Percentiles rank a stretch among this genome's conserved stretches.
Conservation (phyloP, 192 early-diverging fungal genomes). For the Lobosporangium transversale region DNA sequence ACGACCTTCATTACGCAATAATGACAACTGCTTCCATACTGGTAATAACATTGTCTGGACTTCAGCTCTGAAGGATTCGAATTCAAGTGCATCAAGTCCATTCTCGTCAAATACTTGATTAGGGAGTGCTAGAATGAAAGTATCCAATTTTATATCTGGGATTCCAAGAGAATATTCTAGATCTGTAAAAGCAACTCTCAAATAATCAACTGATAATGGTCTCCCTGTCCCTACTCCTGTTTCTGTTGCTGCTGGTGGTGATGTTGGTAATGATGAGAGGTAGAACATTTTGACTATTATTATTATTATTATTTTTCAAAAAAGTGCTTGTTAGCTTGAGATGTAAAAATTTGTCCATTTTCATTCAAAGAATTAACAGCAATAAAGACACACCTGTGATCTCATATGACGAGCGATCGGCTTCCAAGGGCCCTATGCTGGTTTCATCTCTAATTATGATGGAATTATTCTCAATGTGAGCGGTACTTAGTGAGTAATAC, state of each 20-base stretch:
- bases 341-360: too few relatives aligned
- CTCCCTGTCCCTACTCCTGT: too few relatives aligned
- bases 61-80: slow-evolving; percentile 23
- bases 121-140: slow-evolving; percentile 33
- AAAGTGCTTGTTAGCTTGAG: too few relatives aligned
- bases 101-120: slow-evolving; percentile 42
- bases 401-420: slow-evolving; percentile 54
- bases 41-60: slow-evolving; percentile 22
- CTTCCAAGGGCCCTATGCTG: slow-evolving; percentile 52
- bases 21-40: slow-evolving; percentile 37
- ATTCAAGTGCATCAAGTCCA: slow-evolving; percentile 43
- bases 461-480: slow-evolving; percentile 28
- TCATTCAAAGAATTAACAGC: too few relatives aligned
- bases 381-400: slow-evolving; percentile 51
- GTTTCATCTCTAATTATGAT: slow-evolving; percentile 55
- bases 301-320: too few relatives aligned
- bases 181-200: slow-evolving; percentile 23
- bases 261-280: slow-evolving; percentile 1
- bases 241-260: too few relatives aligned
- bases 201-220: slow-evolving; percentile 24
- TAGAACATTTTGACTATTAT: slow-evolving; percentile 54
- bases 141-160: slow-evolving; percentile 36
- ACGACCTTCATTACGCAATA: slow-evolving; percentile 36
- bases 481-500: slow-evolving; percentile 43
- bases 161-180: slow-evolving; percentile 12